Conservation (phyloP, 768 basidiomycete genomes). For the Lepiota venenata region DNA sequence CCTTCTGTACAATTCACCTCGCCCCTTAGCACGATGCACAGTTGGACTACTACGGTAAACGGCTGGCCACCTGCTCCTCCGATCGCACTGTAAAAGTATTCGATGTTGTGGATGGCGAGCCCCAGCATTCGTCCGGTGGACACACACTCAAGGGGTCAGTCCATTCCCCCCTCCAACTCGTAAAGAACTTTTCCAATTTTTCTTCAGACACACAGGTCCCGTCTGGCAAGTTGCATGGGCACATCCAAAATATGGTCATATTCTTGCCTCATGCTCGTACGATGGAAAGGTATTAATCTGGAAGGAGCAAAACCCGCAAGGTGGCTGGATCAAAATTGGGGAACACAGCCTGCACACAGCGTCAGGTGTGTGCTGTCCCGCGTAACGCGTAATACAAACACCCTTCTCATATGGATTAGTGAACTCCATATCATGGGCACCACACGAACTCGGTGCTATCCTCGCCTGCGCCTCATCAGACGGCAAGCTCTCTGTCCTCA, state of each 20-base stretch:
- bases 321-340: constrained; percentile 91
- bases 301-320: constrained; percentile 80
- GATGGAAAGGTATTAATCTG: constrained; percentile 98
- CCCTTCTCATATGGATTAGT: constrained; percentile 43
- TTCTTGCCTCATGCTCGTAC: constrained; percentile 97
- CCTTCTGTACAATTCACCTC: not conserved
- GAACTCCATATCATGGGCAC: constrained; percentile 99
- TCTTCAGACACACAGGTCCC: constrained; percentile 84
- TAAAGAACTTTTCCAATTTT: not conserved
- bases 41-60: constrained; percentile 95
- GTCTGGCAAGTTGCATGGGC: constrained; percentile 99
- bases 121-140: constrained; percentile 55
- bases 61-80: constrained; percentile 94
- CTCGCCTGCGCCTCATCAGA: constrained; percentile 97
- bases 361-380: constrained; percentile 61
- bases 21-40: constrained; percentile 88
- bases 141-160: constrained; percentile 80
- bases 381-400: not conserved
- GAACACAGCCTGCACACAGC: constrained; percentile 94
- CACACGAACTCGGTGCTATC: constrained; percentile 95
- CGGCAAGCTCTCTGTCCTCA: constrained; percentile 93
- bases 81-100: constrained; percentile 96
- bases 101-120: constrained; percentile 87
- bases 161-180: not conserved
- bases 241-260: constrained; percentile 95